Evolutionary conservation across 768 basidiomycete genomes (phyloP), one percentile per base, ranked within the genome.

Genomic region (Royoungia palumana): DNA sequence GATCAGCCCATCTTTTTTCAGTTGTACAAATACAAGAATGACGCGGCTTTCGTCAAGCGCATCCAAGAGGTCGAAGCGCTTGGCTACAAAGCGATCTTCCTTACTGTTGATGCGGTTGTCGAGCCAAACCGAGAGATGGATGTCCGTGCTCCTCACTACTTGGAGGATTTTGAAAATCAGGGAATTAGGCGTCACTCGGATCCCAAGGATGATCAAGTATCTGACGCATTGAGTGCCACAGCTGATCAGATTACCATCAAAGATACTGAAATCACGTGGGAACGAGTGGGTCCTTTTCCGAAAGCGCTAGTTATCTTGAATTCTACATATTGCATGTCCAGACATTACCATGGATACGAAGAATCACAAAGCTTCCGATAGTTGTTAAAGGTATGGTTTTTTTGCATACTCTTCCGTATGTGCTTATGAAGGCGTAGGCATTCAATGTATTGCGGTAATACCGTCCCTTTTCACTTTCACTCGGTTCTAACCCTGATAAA

Each of bases 71-170:
- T 91, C 17, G 85, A 87, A 49, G 62, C 66, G 24, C 68, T 89
- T 4, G 90, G 91, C 0, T 94, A 87, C 67, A 90, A 85, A 42
- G 92, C 89, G 0, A 88, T 97, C 50, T 91, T 91, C 65, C 73
- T 97, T 46, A 96, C 94, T 2, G 93, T 95, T 2, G 94, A 97
- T 67, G 88, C 90, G 0, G 74, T 89, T n/a, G 81, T 87, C 35
- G 74, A 84, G 3, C 85, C 89, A 10, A 93, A 92, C 56, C 77
- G 92, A 39, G 89, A 92, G 66, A 70, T 76, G 47, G 89, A 92
- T 58, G 79, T 81, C 36, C 77, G 80, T 46, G 79, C 75, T 49
- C 78, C 80, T 11, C 85, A 73, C 60, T 72, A 71, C 45, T 47
- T 76, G 17, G 83, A 82, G 57, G 85, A 78, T 37, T 68, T 78